Percentiles rank a stretch among this genome's conserved stretches.
phyloP scores from a whole-genome alignment of 1,139 yeast species.

The Hemisphaericaspora xylanilytica region DNA sequence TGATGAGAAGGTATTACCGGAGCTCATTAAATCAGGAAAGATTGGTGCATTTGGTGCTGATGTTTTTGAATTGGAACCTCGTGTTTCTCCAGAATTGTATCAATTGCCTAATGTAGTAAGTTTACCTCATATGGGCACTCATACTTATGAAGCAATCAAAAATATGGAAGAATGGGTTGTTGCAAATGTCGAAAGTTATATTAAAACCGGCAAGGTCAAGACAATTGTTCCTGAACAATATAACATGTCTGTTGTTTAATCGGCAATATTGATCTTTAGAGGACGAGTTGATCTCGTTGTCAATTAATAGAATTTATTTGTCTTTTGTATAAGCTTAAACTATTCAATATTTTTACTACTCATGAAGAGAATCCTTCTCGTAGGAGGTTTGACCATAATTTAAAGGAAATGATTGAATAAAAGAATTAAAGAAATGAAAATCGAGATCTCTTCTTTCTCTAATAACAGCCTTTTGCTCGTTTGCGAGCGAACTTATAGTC shows the following conservation, averaged over 20 bases:
- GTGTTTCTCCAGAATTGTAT: slow-evolving; percentile 56
- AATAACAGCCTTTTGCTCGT: too few species aligned
- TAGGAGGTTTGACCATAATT: too few species aligned
- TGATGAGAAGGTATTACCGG: slow-evolving; percentile 62
- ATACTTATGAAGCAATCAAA: slow-evolving; percentile 54
- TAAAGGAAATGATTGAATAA: too few species aligned
- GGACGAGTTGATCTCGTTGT: background rate
- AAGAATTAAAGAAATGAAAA: too few species aligned
- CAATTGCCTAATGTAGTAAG: slow-evolving; percentile 58
- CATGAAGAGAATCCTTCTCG: too few species aligned
- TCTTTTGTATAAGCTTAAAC: background rate
- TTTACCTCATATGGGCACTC: slow-evolving; percentile 84
- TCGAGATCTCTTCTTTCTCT: too few species aligned
- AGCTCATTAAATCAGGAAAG: slow-evolving; percentile 64
- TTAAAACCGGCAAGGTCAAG: slow-evolving; percentile 59
- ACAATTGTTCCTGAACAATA: slow-evolving; percentile 68
- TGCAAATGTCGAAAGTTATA: slow-evolving; percentile 41
- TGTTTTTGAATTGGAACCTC: slow-evolving; percentile 83
- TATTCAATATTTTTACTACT: too few species aligned
- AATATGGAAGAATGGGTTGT: slow-evolving; percentile 59
- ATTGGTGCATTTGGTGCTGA: slow-evolving; percentile 76
- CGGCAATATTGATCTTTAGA: background rate
- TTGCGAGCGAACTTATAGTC: too few species aligned
- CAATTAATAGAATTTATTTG: background rate
- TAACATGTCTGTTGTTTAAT: slow-evolving; percentile 7